Conservation (phyloP, 306 rosid genomes). For the Dryas drummondii region DNA sequence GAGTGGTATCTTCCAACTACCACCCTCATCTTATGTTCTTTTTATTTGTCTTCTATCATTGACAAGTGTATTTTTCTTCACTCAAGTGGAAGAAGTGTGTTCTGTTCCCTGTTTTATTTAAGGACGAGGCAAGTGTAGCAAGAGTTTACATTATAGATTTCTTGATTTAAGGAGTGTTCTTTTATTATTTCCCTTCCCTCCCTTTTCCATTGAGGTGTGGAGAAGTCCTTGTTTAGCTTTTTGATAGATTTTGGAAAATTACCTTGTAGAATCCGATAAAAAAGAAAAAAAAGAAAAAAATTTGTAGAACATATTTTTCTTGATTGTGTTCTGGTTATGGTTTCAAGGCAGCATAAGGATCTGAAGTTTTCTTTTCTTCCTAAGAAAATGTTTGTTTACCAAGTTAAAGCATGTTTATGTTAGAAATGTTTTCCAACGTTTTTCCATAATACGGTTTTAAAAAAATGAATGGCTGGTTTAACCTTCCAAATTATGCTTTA, state of each 20-base stretch:
- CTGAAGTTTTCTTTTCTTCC: not conserved
- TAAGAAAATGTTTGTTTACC: too few relatives aligned
- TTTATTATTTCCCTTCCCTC: not conserved
- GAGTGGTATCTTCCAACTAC: constrained; percentile 22
- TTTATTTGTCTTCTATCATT: constrained; percentile 2
- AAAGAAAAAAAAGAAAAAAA: not conserved
- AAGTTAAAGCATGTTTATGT: too few relatives aligned
- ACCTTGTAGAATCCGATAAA: not conserved
- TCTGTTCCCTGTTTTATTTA: constrained; percentile 7
- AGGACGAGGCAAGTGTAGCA: constrained; percentile 8
- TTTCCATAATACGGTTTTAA: too few relatives aligned
- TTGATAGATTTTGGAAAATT: not conserved
- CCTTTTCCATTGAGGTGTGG: not conserved
- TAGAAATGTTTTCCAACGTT: too few relatives aligned
- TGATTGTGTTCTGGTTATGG: not conserved
- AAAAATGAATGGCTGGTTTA: too few relatives aligned
- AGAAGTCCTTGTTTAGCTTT: not conserved
- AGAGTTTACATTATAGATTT: constrained; percentile 5
- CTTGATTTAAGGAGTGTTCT: not conserved
- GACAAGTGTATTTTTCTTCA: constrained; percentile 19
- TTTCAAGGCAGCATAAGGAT: not conserved
- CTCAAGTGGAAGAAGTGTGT: constrained; percentile 27
- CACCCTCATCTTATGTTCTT: constrained; percentile 13
- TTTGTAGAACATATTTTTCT: not conserved
- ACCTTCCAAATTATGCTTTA: too few relatives aligned